A percentile compares a stretch with the other conserved stretches of the same genome.
These are phyloP conservation scores for Boletus reticulatus DNA, from an alignment of 768 basidiomycete genomes.

Conservation along the genomic window DNA sequence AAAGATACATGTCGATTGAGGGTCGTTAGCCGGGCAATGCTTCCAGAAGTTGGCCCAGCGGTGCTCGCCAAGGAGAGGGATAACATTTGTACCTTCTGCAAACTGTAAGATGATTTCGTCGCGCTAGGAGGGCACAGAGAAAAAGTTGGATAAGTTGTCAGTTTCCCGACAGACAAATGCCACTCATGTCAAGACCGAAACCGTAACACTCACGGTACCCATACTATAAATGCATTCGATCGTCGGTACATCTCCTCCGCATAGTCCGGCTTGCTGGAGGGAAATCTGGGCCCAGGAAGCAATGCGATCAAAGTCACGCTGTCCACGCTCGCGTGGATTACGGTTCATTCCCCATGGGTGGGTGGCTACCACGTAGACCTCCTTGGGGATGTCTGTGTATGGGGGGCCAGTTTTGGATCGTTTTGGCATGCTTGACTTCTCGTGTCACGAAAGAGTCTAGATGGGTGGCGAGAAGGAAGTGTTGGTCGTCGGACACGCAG, in stretches of 20 bases:
- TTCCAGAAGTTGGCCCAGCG: slow-evolving; percentile 16
- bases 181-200: background rate
- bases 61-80: slow-evolving; percentile 30
- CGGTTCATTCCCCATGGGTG: slow-evolving; percentile 24
- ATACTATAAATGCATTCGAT: slow-evolving; percentile 27
- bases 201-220: slow-evolving; percentile 28
- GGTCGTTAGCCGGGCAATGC: slow-evolving; percentile 1
- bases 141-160: background rate
- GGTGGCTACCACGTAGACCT: slow-evolving; percentile 23
- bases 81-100: background rate
- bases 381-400: slow-evolving; percentile 20
- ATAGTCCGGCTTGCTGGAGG: slow-evolving; percentile 20
- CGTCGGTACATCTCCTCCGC: slow-evolving; percentile 7
- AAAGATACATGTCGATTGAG: slow-evolving; percentile 22
- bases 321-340: slow-evolving; percentile 2
- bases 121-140: slow-evolving; percentile 13
- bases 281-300: slow-evolving; percentile 25
- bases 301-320: slow-evolving; percentile 20
- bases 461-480: background rate
- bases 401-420: slow-evolving; percentile 27
- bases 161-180: background rate
- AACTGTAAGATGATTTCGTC: slow-evolving; percentile 31
- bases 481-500: background rate
- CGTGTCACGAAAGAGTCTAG: background rate
- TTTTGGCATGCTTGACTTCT: slow-evolving; percentile 15